These are phyloP conservation scores for Narthecium ossifragum DNA, from an alignment of 106 monocot species.

Conservation along the genomic window DNA sequence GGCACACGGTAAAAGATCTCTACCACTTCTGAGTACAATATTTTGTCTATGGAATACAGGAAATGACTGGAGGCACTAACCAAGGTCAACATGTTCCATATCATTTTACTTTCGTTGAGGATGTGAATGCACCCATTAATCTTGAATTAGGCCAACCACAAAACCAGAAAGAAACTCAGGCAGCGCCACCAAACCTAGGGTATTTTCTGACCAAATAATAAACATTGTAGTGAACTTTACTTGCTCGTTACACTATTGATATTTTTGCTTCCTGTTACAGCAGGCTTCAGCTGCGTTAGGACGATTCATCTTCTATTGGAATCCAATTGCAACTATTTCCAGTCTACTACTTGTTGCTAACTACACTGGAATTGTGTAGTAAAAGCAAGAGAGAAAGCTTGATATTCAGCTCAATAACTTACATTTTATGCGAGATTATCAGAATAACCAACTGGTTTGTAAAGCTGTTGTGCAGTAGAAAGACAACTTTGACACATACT, in stretches of 20 bases:
- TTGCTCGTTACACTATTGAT: not conserved
- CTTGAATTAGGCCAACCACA: slow-evolving; percentile 63
- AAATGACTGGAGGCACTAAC: slow-evolving; percentile 12
- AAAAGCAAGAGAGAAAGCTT: too few relatives aligned
- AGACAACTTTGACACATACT: too few relatives aligned
- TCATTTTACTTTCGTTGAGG: slow-evolving; percentile 28
- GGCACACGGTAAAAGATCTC: not conserved
- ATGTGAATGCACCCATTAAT: slow-evolving; percentile 27
- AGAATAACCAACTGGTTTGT: too few relatives aligned
- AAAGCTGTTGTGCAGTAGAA: too few relatives aligned
- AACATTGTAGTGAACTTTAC: not conserved
- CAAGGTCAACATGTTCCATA: slow-evolving; percentile 16
- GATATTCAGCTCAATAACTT: too few relatives aligned
- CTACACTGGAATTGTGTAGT: too few relatives aligned
- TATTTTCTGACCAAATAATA: slow-evolving; percentile 10
- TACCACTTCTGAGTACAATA: slow-evolving; percentile 2
- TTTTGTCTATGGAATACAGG: slow-evolving; percentile 47
- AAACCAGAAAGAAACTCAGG: slow-evolving; percentile 15
- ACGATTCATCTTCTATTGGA: not conserved
- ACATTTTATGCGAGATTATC: too few relatives aligned
- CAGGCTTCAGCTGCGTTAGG: slow-evolving; percentile 52
- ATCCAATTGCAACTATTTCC: too few relatives aligned
- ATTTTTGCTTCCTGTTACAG: slow-evolving; percentile 9
- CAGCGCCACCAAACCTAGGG: slow-evolving; percentile 44
- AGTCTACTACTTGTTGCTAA: too few relatives aligned